phyloP scores from a whole-genome alignment of 352 stramenopile species.

The Phytophthora fragariae region DNA sequence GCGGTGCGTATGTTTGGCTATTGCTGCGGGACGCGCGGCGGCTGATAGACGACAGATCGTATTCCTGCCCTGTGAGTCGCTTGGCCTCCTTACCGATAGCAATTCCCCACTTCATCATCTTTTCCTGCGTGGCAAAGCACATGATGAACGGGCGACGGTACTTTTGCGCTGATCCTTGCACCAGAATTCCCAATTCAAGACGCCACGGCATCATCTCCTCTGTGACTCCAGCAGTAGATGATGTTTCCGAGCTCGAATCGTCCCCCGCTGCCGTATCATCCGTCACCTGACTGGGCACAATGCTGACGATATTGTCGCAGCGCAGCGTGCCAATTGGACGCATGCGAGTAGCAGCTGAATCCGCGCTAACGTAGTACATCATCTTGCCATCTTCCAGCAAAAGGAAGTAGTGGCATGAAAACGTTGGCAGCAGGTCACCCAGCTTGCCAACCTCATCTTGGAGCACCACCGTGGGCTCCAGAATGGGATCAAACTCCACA shows the following conservation, averaged over 20 bases:
- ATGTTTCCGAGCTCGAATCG: conserved; percentile 25
- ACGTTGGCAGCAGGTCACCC: conserved; percentile 75
- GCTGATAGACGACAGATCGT: conserved; percentile 81
- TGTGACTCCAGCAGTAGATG: conserved; percentile 29
- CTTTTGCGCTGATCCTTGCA: conserved; percentile 62
- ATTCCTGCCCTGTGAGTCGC: conserved; percentile 81
- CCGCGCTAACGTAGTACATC: conserved; percentile 75
- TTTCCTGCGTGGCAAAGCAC: conserved; percentile 78
- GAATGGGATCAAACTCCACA: conserved; percentile 72
- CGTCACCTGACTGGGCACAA: conserved; percentile 72
- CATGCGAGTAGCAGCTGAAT: conserved; percentile 60
- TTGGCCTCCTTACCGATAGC: conserved; percentile 81
- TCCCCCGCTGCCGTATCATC: conserved; percentile 29
- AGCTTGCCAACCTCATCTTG: conserved; percentile 79
- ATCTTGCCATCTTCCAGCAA: conserved; percentile 85
- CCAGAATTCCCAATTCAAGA: conserved; percentile 74
- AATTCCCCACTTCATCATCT: conserved; percentile 91
- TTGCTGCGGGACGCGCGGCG: conserved; percentile 68
- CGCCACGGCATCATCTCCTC: conserved; percentile 80
- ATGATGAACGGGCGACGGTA: conserved; percentile 83
- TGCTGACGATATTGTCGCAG: conserved; percentile 85
- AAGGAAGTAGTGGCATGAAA: conserved; percentile 74
- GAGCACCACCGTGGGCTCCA: conserved; percentile 77
- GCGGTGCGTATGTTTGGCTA: conserved; percentile 59
- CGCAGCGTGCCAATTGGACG: conserved; percentile 82